Conservation (phyloP, 2,329 filamentous ascomycete species). For the Colletotrichum limetticola region DNA sequence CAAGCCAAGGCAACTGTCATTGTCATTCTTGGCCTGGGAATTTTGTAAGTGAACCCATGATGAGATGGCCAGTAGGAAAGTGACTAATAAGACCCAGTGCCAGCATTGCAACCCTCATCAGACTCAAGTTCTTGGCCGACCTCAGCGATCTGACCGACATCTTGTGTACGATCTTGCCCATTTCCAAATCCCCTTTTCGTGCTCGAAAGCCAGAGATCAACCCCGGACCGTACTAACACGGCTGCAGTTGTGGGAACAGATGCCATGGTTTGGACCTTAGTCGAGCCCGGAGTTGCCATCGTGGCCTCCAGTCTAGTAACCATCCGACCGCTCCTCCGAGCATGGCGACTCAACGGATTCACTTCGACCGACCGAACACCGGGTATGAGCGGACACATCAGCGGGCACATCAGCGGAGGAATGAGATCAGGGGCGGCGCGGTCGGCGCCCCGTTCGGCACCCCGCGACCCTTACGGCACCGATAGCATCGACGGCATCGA, state of each 20-base stretch:
- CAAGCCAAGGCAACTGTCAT: constrained; percentile 64
- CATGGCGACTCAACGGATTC: constrained; percentile 59
- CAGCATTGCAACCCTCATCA: constrained; percentile 64
- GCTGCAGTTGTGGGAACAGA: constrained; percentile 58
- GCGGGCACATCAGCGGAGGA: constrained; percentile 37
- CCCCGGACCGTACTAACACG: neutral
- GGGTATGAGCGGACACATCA: constrained; percentile 37
- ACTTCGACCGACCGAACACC: constrained; percentile 50
- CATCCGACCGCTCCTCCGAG: constrained; percentile 63
- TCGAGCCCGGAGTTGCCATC: constrained; percentile 67
- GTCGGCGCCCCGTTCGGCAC: constrained; percentile 38
- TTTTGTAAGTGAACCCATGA: constrained; percentile 54
- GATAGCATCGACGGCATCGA: constrained; percentile 54
- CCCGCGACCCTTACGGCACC: constrained; percentile 45
- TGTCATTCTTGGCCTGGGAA: constrained; percentile 58
- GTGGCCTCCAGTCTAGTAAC: constrained; percentile 64
- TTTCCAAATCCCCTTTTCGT: no score
- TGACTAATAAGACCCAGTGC: constrained; percentile 48
- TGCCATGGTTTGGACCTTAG: constrained; percentile 66
- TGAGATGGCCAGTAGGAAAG: neutral
- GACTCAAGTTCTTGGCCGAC: constrained; percentile 59
- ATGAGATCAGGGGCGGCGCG: constrained; percentile 44
- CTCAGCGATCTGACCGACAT: constrained; percentile 58
- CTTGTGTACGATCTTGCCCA: constrained; percentile 52
- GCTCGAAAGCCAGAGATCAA: neutral